These are phyloP conservation scores for Hypoxylon sp. DNA, from an alignment of 2,329 filamentous ascomycete genomes.

Conservation along the genomic window DNA sequence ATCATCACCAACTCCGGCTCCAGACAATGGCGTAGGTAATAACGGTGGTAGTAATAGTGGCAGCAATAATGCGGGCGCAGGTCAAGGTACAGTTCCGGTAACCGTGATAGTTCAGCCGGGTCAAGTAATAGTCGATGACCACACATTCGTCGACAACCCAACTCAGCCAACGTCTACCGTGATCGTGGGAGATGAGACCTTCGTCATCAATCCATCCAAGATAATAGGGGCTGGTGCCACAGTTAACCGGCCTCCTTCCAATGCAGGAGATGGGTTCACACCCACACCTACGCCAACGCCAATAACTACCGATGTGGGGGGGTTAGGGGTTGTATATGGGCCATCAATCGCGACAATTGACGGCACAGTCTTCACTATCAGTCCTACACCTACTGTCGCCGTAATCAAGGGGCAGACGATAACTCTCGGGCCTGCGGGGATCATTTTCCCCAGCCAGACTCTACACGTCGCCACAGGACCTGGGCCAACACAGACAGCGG, in stretches of 20 bases:
- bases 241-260: slow-evolving; percentile 58
- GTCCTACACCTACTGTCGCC: slow-evolving; percentile 56
- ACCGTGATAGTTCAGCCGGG: slow-evolving; percentile 62
- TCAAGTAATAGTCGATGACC: slow-evolving; percentile 63
- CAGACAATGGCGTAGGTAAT: neutral
- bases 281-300: slow-evolving; percentile 56
- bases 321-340: slow-evolving; percentile 60
- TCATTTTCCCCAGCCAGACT: slow-evolving; percentile 56
- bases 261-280: slow-evolving; percentile 51
- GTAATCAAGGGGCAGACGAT: slow-evolving; percentile 50
- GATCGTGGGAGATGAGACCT: slow-evolving; percentile 59
- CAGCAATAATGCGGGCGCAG: slow-evolving; percentile 8
- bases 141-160: slow-evolving; percentile 60
- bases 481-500: slow-evolving; percentile 60
- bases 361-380: slow-evolving; percentile 61
- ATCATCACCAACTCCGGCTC: slow-evolving; percentile 29
- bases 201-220: slow-evolving; percentile 64
- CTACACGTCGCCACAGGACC: slow-evolving; percentile 56
- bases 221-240: slow-evolving; percentile 63
- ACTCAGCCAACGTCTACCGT: slow-evolving; percentile 60
- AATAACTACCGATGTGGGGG: slow-evolving; percentile 58
- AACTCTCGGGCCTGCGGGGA: slow-evolving; percentile 53
- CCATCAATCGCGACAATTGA: slow-evolving; percentile 60
- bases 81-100: slow-evolving; percentile 48
- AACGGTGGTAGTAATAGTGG: slow-evolving; percentile 3